Conservation (phyloP, 1,284 basidiomycete genomes). For the Microbotryum violaceum region DNA sequence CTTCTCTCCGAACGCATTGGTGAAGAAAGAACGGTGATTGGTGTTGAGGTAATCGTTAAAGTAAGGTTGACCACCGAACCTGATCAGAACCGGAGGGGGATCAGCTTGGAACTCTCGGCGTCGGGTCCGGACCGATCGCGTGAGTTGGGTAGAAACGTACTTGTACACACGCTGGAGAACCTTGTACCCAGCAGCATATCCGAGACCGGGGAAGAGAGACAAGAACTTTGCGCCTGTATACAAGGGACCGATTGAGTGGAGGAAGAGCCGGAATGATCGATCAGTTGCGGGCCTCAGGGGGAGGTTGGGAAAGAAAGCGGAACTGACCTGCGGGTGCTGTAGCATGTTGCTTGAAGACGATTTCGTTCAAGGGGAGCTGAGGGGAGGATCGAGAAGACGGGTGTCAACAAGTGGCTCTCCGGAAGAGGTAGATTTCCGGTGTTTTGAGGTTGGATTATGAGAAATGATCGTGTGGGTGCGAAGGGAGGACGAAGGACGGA, state of each 20-base stretch:
- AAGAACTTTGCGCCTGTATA: conserved; percentile 53
- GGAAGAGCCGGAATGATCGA: too few species aligned
- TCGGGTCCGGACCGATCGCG: not conserved
- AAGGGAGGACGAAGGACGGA: not conserved
- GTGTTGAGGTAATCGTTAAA: conserved; percentile 79
- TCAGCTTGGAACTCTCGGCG: too few species aligned
- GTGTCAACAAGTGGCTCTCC: not conserved
- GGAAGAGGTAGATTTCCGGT: not conserved
- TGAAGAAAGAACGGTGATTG: conserved; percentile 64
- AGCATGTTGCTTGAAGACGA: conserved; percentile 84
- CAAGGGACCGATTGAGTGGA: conserved; percentile 46
- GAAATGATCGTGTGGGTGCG: not conserved
- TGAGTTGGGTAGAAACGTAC: not conserved
- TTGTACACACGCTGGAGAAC: conserved; percentile 79
- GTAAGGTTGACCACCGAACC: conserved; percentile 97
- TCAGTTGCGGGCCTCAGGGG: too few species aligned
- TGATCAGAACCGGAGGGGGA: conserved; percentile 39
- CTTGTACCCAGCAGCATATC: conserved; percentile 98
- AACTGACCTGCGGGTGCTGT: conserved; percentile 46
- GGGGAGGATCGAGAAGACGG: conserved; percentile 4
- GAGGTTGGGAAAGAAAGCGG: too few species aligned
- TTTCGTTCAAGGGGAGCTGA: conserved; percentile 62
- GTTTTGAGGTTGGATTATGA: not conserved
- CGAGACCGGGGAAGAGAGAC: conserved; percentile 93
- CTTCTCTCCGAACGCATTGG: conserved; percentile 81